Conservation (phyloP, 2,329 filamentous ascomycete genomes). For the Penicillium sp. region DNA sequence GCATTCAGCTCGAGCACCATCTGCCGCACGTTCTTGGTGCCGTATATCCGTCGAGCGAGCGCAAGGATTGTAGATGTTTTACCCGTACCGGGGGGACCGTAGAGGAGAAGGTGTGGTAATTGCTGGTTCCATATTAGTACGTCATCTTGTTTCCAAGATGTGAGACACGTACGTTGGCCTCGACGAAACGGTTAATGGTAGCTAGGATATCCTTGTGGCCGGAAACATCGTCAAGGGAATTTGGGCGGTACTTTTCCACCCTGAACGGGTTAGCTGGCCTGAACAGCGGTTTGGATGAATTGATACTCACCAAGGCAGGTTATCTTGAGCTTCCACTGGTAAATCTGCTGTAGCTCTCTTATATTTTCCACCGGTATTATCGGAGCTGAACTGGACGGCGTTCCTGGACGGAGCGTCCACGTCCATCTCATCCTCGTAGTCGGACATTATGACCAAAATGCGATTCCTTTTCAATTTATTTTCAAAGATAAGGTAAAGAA, state of each 20-base stretch:
- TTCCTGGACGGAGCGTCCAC: slow-evolving; percentile 60
- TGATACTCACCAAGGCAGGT: slow-evolving; percentile 76
- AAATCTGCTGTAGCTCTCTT: slow-evolving; percentile 92
- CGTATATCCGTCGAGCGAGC: slow-evolving; percentile 91
- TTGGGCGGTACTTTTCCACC: slow-evolving; percentile 97
- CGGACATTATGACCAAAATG: slow-evolving; percentile 49
- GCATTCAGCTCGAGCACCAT: slow-evolving; percentile 99
- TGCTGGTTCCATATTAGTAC: slow-evolving; percentile 53
- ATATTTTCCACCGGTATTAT: slow-evolving; percentile 74
- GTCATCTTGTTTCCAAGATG: not conserved
- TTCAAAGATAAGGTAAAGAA: not conserved
- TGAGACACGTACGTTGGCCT: slow-evolving; percentile 69
- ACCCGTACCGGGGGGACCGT: slow-evolving; percentile 93
- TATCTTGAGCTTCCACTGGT: slow-evolving; percentile 91
- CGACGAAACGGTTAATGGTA: slow-evolving; percentile 97
- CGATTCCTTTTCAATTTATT: not conserved
- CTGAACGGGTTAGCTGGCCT: slow-evolving; percentile 49
- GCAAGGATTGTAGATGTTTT: slow-evolving; percentile 97
- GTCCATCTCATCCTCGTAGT: slow-evolving; percentile 71
- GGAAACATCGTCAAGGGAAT: slow-evolving; percentile 87
- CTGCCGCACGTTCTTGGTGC: slow-evolving; percentile 87
- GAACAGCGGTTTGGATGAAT: not conserved
- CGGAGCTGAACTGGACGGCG: slow-evolving; percentile 72
- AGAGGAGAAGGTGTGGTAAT: slow-evolving; percentile 92
- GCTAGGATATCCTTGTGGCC: slow-evolving; percentile 96